Base-by-base conservation (phyloP, 2,329 filamentous ascomycete species). In the Metarhizium sp. region DNA sequence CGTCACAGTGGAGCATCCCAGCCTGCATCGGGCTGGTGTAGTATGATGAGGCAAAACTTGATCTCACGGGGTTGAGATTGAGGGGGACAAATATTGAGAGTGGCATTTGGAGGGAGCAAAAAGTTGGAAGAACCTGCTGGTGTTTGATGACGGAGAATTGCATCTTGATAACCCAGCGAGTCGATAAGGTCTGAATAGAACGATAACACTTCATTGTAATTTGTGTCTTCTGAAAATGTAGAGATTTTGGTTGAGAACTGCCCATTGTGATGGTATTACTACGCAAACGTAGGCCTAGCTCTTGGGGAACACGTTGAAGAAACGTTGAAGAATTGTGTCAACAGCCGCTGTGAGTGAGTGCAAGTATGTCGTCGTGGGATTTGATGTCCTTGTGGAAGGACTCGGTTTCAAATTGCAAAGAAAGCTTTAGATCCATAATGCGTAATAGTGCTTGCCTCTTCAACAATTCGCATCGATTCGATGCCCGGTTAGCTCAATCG, bases 401-500 rank as follows among this genome's bases (percentile, higher is more conserved):
- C 25, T 25, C 1, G 25, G 25, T 25, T 25, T 25, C 25, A 4
- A 25, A 25, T 4, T 25, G 25, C 4, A 25, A 25, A 25, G 25
- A 25, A 25, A 4, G 25, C 25, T 25, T 25, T 4, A 25, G 25
- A 25, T 25, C 3, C 4, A 49, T 54, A 54, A 6, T 0, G 3
- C 4, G 2, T 0, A 50, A 52, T 38, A 52, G 11, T 14, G 29
- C 0, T 0, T 0, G 0, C 3, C 0, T 2, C 1, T 13, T 2
- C 18, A 52, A 53, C 43, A 18, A 20, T 11, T 46, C 34, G 54
- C 54, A 56, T 53, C 51, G 38, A 50, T 50, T 56, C 54, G 54
- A 51, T 56, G 50, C 51, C 50, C 54, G 54, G 51, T 56, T 53
- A 70, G 68, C 68, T 70, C 68, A 70, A 70, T 70, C 67, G 68